Percentiles rank a stretch among this genome's conserved stretches.
Conservation (phyloP, 768 basidiomycete species). For the Boletus subcaerulescens region DNA sequence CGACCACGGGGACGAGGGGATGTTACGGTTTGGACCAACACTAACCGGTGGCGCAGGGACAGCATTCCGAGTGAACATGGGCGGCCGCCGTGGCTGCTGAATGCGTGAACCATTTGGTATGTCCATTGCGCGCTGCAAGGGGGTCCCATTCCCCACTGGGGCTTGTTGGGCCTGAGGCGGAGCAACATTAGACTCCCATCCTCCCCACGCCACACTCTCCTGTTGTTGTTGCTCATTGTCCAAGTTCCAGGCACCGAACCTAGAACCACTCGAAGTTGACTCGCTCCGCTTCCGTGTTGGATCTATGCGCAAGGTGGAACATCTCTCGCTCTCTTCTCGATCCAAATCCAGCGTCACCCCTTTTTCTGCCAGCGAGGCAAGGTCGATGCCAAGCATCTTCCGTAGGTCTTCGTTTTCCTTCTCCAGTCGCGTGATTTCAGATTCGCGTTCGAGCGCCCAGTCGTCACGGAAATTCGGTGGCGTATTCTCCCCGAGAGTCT, state of each 20-base stretch:
- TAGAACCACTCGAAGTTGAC: slow-evolving; percentile 21
- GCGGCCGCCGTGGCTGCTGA: slow-evolving; percentile 53
- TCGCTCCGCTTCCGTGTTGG: slow-evolving; percentile 26
- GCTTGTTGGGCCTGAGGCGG: slow-evolving; percentile 32
- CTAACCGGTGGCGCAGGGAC: slow-evolving; percentile 35
- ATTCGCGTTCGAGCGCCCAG: slow-evolving; percentile 87
- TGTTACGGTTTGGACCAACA: slow-evolving; percentile 36
- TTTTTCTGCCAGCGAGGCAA: slow-evolving; percentile 46
- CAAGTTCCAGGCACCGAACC: slow-evolving; percentile 27
- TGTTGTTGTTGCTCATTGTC: slow-evolving; percentile 31
- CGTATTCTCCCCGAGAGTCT: slow-evolving; percentile 40
- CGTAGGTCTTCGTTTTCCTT: slow-evolving; percentile 81
- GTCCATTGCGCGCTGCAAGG: slow-evolving; percentile 49
- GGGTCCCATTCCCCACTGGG: slow-evolving; percentile 22
- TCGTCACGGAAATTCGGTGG: slow-evolving; percentile 52
- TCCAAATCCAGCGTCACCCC: slow-evolving; percentile 50
- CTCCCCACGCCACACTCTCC: slow-evolving; percentile 22
- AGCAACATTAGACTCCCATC: slow-evolving; percentile 27
- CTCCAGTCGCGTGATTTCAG: slow-evolving; percentile 79
- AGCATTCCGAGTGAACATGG: slow-evolving; percentile 47
- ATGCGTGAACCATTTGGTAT: slow-evolving; percentile 50
- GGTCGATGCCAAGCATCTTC: slow-evolving; percentile 71
- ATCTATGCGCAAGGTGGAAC: slow-evolving; percentile 21
- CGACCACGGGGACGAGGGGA: slow-evolving; percentile 39
- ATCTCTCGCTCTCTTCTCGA: slow-evolving; percentile 44